Evolutionary conservation across 2,329 filamentous ascomycete genomes (phyloP).

Genomic region (Penicillium sp.): DNA sequence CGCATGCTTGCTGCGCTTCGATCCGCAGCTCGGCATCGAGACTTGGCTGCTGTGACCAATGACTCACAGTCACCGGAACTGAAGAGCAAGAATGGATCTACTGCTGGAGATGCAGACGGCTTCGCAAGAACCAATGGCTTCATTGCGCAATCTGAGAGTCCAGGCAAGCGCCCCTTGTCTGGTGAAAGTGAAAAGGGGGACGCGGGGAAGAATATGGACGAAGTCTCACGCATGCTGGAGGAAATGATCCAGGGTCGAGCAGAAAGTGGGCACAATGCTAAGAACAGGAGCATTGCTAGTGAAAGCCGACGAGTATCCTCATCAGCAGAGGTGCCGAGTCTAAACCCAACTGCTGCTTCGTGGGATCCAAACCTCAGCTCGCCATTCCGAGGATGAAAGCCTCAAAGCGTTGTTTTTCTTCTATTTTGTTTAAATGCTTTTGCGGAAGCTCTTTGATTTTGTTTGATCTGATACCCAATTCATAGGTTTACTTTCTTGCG

Average conservation of each 20-base stretch:
- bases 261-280: constrained; percentile 71
- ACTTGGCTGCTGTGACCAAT: constrained; percentile 66
- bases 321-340: constrained; percentile 25
- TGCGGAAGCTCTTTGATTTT: constrained; percentile 12
- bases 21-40: constrained; percentile 79
- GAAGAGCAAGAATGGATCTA: constrained; percentile 30
- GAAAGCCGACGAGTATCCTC: constrained; percentile 40
- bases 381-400: constrained; percentile 11
- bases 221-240: constrained; percentile 90
- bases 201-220: constrained; percentile 71
- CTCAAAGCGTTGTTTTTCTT: constrained; percentile 11
- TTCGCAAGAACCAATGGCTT: constrained; percentile 4
- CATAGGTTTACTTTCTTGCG: constrained; percentile 16
- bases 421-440: constrained; percentile 3
- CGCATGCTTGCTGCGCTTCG: constrained; percentile 86
- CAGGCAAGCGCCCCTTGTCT: constrained; percentile 34
- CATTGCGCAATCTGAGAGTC: constrained; percentile 29
- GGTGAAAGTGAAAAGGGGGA: constrained; percentile 35
- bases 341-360: constrained; percentile 29
- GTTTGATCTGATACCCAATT: constrained; percentile 30
- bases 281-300: constrained; percentile 57
- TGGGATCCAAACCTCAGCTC: constrained; percentile 15
- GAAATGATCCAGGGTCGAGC: constrained; percentile 94
- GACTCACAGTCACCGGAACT: constrained; percentile 37
- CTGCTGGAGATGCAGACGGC: constrained; percentile 33